Evolutionary conservation across 2,329 filamentous ascomycete genomes (phyloP).

Genomic region (Camptophora hylomeconis): DNA sequence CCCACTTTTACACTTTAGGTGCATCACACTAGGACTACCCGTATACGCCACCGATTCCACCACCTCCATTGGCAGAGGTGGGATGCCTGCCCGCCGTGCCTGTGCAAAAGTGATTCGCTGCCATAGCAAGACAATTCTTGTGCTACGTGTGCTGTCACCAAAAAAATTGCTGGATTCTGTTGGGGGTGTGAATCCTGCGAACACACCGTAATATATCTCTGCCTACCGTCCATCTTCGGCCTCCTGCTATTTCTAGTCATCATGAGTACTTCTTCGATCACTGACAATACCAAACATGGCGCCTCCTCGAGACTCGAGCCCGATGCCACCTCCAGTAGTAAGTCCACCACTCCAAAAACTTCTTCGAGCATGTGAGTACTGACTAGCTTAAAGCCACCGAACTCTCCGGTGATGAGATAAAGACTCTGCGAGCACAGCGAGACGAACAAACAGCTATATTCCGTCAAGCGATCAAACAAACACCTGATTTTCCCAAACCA

Average conservation of each 20-base stretch:
- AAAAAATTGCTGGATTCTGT: no score
- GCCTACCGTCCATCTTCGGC: slow-evolving; percentile 13
- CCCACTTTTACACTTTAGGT: no score
- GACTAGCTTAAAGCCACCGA: slow-evolving; percentile 12
- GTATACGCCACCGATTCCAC: slow-evolving; percentile 15
- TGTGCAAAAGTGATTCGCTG: slow-evolving; percentile 14
- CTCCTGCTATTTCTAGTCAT: slow-evolving; percentile 11
- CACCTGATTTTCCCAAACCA: slow-evolving; percentile 6
- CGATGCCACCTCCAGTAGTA: slow-evolving; percentile 18
- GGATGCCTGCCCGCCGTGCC: no score
- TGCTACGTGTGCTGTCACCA: no score
- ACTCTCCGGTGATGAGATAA: slow-evolving; percentile 16
- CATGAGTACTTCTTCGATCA: slow-evolving; percentile 12
- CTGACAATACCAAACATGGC: slow-evolving; percentile 13
- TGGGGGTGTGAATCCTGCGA: no score
- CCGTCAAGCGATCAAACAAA: slow-evolving; percentile 4
- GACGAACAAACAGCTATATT: slow-evolving; percentile 4
- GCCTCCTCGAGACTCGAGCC: slow-evolving; percentile 17
- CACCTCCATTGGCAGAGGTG: slow-evolving; percentile 10
- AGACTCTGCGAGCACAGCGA: slow-evolving; percentile 13
- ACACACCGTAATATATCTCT: no score
- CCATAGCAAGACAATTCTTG: no score
- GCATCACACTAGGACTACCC: no score
- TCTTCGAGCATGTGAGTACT: no score
- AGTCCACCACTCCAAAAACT: slow-evolving; percentile 7